These are phyloP conservation scores for Dictyostelium intermedium DNA, from an alignment of 78 protist genomes.

Conservation along the genomic window DNA sequence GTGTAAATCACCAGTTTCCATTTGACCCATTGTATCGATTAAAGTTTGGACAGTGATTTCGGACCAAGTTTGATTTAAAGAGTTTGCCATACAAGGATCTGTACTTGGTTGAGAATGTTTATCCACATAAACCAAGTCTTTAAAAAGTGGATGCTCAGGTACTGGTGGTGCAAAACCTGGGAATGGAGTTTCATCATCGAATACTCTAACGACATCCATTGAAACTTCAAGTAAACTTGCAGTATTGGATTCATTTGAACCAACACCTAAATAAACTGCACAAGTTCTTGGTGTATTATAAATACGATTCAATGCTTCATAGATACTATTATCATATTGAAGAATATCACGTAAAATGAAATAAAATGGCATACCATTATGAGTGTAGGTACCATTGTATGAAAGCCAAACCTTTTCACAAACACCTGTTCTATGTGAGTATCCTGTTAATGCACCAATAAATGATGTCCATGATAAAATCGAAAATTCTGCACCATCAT, in stretches of 20 bases:
- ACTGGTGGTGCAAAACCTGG: slow-evolving; percentile 44
- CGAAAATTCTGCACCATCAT: slow-evolving; percentile 20
- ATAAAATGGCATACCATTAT: slow-evolving; percentile 74
- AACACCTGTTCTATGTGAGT: slow-evolving; percentile 25
- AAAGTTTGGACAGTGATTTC: not conserved
- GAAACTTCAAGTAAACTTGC: slow-evolving; percentile 53
- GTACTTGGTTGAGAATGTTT: slow-evolving; percentile 21
- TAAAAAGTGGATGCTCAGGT: slow-evolving; percentile 20
- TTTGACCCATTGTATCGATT: not conserved
- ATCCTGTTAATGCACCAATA: slow-evolving; percentile 82
- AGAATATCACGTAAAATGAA: slow-evolving; percentile 59
- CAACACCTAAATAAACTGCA: slow-evolving; percentile 77
- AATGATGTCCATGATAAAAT: slow-evolving; percentile 64
- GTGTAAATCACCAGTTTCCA: slow-evolving; percentile 60
- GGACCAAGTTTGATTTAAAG: not conserved
- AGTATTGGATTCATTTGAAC: slow-evolving; percentile 35
- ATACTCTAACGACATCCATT: not conserved
- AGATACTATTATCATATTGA: slow-evolving; percentile 38
- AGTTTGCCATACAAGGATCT: slow-evolving; percentile 43
- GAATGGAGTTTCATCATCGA: slow-evolving; percentile 21
- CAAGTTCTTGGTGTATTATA: slow-evolving; percentile 66
- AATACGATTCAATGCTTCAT: slow-evolving; percentile 66
- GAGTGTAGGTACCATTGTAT: slow-evolving; percentile 42
- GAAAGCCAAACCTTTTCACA: slow-evolving; percentile 82
- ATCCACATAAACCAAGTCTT: slow-evolving; percentile 39